Conservation (phyloP, 2,329 filamentous ascomycete species). For the Fusarium sublunatum region DNA sequence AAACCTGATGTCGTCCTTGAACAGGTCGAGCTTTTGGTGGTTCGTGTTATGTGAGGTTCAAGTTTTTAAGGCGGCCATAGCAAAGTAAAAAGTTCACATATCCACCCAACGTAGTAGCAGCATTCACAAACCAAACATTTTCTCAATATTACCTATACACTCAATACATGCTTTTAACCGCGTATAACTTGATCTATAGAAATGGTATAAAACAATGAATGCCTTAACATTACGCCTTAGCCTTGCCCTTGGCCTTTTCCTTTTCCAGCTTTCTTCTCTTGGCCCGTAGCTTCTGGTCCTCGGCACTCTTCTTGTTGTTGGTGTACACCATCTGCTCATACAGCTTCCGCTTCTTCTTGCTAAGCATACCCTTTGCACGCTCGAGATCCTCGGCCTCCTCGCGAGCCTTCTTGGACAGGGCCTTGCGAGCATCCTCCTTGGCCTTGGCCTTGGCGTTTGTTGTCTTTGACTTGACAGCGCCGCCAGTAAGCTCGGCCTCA, state of each 20-base stretch:
- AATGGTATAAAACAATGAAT: conserved; percentile 47
- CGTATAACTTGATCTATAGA: conserved; percentile 45
- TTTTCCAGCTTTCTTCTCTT: conserved; percentile 94
- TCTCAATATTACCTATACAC: not conserved
- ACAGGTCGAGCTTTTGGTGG: not conserved
- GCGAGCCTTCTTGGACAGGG: conserved; percentile 75
- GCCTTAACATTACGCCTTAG: conserved; percentile 52
- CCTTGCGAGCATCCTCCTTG: conserved; percentile 77
- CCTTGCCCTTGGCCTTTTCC: conserved; percentile 58
- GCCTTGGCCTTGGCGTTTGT: conserved; percentile 65
- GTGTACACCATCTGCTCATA: conserved; percentile 98
- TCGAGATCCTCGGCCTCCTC: conserved; percentile 89
- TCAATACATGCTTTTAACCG: conserved; percentile 34
- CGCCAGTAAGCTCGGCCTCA: conserved; percentile 88
- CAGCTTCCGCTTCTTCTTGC: conserved; percentile 96
- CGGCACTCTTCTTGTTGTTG: conserved; percentile 91
- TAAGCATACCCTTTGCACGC: conserved; percentile 97
- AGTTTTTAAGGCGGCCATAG: conserved; percentile 21
- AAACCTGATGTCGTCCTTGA: not conserved
- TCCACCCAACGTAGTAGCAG: conserved; percentile 11
- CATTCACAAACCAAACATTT: conserved; percentile 5
- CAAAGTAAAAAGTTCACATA: conserved; percentile 13
- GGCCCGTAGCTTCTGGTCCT: conserved; percentile 84
- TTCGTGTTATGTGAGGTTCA: conserved; percentile 29
- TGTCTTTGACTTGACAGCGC: conserved; percentile 63